Conservation (phyloP, 2,329 filamentous ascomycete species). For the Stagonosporopsis cucurbitacearum region DNA sequence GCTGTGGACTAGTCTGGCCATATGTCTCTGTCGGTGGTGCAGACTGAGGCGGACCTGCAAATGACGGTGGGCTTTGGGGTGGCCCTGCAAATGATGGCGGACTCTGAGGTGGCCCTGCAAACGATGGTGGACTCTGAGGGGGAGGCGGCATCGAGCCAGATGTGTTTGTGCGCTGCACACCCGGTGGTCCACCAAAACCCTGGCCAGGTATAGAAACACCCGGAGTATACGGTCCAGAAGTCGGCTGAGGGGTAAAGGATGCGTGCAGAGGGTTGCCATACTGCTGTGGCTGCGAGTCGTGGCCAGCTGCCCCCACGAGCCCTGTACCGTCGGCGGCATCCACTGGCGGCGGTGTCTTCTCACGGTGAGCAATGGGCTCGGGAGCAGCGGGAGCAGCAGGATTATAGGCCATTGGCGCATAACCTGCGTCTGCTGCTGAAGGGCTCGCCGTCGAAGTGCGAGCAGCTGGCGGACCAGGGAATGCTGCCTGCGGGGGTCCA, state of each 20-base stretch:
- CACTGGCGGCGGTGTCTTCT: conserved; percentile 79
- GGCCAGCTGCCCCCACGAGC: conserved; percentile 46
- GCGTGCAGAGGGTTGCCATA: conserved; percentile 42
- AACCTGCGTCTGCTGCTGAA: conserved; percentile 50
- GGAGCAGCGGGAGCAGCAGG: conserved; percentile 78
- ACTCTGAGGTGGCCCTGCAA: conserved; percentile 47
- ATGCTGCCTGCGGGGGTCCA: conserved; percentile 45
- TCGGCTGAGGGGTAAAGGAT: conserved; percentile 44
- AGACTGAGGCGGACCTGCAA: conserved; percentile 48
- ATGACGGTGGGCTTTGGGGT: conserved; percentile 46
- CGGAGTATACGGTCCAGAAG: conserved; percentile 50
- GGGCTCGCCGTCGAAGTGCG: conserved; percentile 39
- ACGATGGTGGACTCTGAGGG: conserved; percentile 44
- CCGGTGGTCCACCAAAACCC: conserved; percentile 41
- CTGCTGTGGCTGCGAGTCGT: conserved; percentile 47
- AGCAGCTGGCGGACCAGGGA: conserved; percentile 46
- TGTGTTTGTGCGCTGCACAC: conserved; percentile 45
- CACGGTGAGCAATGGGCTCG: conserved; percentile 72
- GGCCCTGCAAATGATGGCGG: conserved; percentile 50
- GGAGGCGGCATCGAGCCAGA: conserved; percentile 45
- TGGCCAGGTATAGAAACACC: conserved; percentile 49
- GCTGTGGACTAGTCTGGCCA: conserved; percentile 30
- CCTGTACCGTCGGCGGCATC: conserved; percentile 64
- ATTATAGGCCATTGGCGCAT: conserved; percentile 75
- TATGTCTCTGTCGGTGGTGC: conserved; percentile 36